phyloP scores from a whole-genome alignment of 495 filamentous ascomycete species.

The Peziza echinospora region DNA sequence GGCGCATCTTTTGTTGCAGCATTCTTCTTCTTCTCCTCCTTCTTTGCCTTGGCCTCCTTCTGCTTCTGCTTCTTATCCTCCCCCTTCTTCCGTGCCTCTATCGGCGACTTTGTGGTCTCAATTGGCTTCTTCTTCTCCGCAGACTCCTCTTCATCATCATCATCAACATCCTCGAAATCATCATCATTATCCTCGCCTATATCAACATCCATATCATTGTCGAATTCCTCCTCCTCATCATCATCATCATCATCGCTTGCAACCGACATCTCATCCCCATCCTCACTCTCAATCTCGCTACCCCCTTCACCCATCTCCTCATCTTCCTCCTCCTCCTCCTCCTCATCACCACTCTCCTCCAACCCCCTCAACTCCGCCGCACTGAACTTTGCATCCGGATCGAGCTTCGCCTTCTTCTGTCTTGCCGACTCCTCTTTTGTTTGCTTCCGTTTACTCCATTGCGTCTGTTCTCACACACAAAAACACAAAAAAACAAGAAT shows the following conservation, averaged over 20 bases:
- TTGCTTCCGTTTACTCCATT: constrained; percentile 76
- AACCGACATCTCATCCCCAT: constrained; percentile 24
- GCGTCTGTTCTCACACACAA: constrained; percentile 31
- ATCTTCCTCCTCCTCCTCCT: constrained; percentile 13
- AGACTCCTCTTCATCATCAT: constrained; percentile 17
- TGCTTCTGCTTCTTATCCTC: constrained; percentile 20
- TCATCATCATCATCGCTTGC: constrained; percentile 23
- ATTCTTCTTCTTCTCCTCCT: constrained; percentile 22
- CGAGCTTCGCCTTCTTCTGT: constrained; percentile 61
- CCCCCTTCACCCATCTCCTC: constrained; percentile 5
- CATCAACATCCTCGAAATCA: constrained; percentile 7
- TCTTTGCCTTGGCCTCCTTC: constrained; percentile 25
- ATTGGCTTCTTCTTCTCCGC: constrained; percentile 18
- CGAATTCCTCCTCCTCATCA: constrained; percentile 19
- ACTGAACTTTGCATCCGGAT: constrained; percentile 41
- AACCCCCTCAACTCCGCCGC: constrained; percentile 28
- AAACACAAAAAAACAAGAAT: too few relatives aligned
- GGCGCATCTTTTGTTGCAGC: constrained; percentile 16
- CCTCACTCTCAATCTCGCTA: too few relatives aligned
- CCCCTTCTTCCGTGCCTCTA: constrained; percentile 10
- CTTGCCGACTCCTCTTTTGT: constrained; percentile 60
- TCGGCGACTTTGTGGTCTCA: constrained; percentile 16
- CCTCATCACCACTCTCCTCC: constrained; percentile 22
- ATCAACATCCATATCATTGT: constrained; percentile 1
- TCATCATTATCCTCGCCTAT: constrained; percentile 5